Evolutionary conservation across 495 filamentous ascomycete species (phyloP), one percentile per base, ranked within the genome.

Genomic region (Penicillium turbatum): DNA sequence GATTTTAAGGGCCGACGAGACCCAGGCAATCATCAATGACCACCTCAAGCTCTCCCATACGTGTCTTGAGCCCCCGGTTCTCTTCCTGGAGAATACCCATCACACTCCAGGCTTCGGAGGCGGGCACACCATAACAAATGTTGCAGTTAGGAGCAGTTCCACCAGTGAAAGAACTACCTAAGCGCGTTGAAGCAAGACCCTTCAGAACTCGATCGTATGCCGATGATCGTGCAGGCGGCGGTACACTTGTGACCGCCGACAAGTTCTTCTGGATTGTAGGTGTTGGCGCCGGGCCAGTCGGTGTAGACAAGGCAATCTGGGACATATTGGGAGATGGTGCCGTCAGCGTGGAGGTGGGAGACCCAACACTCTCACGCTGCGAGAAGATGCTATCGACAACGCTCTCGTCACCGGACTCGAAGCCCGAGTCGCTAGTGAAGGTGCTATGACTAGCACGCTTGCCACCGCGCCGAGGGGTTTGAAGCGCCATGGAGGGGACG

Each of bases 11-110:
- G 0, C 70, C 73, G 59, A 89, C 79, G 49, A 85, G 67, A 62
- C 86, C 82, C 61, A 92, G 70, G 26, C 85, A 88, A 35, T 84
- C 84, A 51, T 90, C 87, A 11, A 90, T 80, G 0, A 82, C 82
- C 17, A 72, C 71, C 67, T 90, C 87, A 2, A 91, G 63, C 53
- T 86, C 75, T 0, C 80, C 80, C 1, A 92, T 72, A 32, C 86
- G 72, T 29, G 76, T 76, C 70, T 90, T 91, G 40, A 91, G 66
- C 6, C 79, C 79, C 55, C 75, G 76, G 55, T 91, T 92, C 72
- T 92, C 88, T 35, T 85, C 84, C 51, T 86, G 79, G 52, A 92
- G 66, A 39, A 88, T 56, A 4, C 84, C 78, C 29, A 89, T 79
- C 11, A 88, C 82, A 55, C 84, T 77, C 88, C 87, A 86, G 11